Conservation (phyloP, 2,329 filamentous ascomycete genomes). For the Phialemonium atrogriseum region DNA sequence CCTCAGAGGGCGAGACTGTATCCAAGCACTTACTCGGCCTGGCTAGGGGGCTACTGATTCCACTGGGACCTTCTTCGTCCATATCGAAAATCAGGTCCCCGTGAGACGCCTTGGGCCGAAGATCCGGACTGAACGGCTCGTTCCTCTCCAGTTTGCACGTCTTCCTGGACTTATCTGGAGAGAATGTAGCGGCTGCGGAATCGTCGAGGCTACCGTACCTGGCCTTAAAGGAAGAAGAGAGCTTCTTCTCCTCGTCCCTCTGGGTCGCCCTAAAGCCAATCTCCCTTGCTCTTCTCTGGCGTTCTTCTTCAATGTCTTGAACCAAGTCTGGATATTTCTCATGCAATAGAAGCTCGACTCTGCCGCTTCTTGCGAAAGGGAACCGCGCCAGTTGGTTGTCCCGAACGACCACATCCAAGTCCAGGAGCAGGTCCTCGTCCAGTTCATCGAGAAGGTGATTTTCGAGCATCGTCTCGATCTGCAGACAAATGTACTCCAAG, state of each 20-base stretch:
- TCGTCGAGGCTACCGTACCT: slow-evolving; percentile 62
- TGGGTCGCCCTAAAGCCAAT: slow-evolving; percentile 60
- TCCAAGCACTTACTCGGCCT: slow-evolving; percentile 15
- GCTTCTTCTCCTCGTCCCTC: slow-evolving; percentile 56
- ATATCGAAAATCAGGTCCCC: slow-evolving; percentile 87
- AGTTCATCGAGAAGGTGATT: slow-evolving; percentile 81
- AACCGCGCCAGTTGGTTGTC: slow-evolving; percentile 73
- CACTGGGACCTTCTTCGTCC: slow-evolving; percentile 62
- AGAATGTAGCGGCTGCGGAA: slow-evolving; percentile 28
- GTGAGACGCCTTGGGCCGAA: slow-evolving; percentile 60
- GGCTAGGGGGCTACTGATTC: slow-evolving; percentile 19
- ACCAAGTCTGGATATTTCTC: slow-evolving; percentile 56
- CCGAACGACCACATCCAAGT: slow-evolving; percentile 73
- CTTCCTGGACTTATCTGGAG: slow-evolving; percentile 35
- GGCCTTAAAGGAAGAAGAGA: slow-evolving; percentile 51
- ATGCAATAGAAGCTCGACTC: slow-evolving; percentile 57
- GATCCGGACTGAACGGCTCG: slow-evolving; percentile 54
- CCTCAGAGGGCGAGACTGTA: slow-evolving; percentile 12
- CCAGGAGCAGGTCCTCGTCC: slow-evolving; percentile 71
- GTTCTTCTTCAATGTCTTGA: slow-evolving; percentile 59
- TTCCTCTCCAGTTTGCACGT: slow-evolving; percentile 40
- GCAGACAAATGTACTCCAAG: slow-evolving; percentile 84
- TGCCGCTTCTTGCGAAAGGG: slow-evolving; percentile 69
- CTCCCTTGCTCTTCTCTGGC: slow-evolving; percentile 63
- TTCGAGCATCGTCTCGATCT: slow-evolving; percentile 85